Base-by-base conservation (phyloP, 202 grass and related monocot genomes). In the Setaria viridis region DNA sequence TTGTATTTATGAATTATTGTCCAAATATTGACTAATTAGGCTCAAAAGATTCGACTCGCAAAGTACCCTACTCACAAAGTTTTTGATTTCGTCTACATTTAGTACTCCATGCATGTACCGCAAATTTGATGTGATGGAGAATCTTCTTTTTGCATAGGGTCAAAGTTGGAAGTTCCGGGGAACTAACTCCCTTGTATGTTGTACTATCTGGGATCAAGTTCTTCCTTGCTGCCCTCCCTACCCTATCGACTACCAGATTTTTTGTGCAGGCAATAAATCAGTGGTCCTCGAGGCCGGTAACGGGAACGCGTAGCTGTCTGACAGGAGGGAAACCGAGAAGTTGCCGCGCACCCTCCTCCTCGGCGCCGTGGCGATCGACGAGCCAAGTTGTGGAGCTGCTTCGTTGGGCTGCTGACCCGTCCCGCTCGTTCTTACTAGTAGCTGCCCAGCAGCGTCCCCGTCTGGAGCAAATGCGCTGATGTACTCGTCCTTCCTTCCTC, bases 271-370 rank as follows among this genome's bases (percentile, higher is more conserved):
- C 35, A 30, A 69, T 80, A 32, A 55, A 75, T 66, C 47, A 0
- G 37, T 59, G 30, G 70, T 68, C 78, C 53, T 21, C 29, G 1
- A 33, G 29, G 25, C 1, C 29, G 29, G n/a, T 19, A n/a, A 9
- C 21, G 11, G 77, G 21, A 35, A 64, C 53, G 55, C 69, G 59
- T 29, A 49, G 30, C 72, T 90, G 67, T 79, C 84, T 17, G 14
- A 41, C 19, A 15, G 29, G 32, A 13, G 41, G 12, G 12, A 42
- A 32, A 1, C 48, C 16, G 25, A 12, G 84, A 79, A 90, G 74
- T 51, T 73, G 15, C 88, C 73, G 65, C 32, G 83, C 75, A 63
- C 72, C 85, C 5, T 65, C 72, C n/a, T 21, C 56, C 2, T 32
- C 43, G 14, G 2, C 3, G 1, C 0, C 39, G 42, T 51, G 42